Percentiles rank a stretch among this genome's conserved stretches.
Conservation (phyloP, 768 basidiomycete species). For the Russula vinacea region DNA sequence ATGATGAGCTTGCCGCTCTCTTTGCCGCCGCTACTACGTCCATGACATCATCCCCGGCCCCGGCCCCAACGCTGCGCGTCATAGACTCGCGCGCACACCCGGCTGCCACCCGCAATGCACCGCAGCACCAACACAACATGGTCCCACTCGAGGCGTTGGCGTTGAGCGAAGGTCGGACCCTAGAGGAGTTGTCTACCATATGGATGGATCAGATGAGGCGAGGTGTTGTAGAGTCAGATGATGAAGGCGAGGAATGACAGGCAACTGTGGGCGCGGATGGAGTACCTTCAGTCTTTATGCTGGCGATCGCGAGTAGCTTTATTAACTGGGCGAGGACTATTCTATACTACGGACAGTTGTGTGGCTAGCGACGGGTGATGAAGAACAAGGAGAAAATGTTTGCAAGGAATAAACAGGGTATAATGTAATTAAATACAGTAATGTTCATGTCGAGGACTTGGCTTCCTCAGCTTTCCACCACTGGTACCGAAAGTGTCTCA, state of each 20-base stretch:
- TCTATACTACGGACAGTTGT: neutral
- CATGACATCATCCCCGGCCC: constrained; percentile 26
- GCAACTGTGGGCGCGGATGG: neutral
- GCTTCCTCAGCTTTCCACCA: constrained; percentile 31
- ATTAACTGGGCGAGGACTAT: neutral
- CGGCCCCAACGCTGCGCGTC: constrained; percentile 49
- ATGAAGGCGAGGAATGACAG: constrained; percentile 3
- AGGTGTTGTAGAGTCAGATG: constrained; percentile 26
- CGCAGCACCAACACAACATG: constrained; percentile 83
- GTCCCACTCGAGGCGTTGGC: constrained; percentile 85
- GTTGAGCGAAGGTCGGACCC: constrained; percentile 67
- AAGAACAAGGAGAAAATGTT: neutral
- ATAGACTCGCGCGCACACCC: constrained; percentile 78
- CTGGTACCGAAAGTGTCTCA: constrained; percentile 12
- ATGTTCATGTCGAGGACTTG: constrained; percentile 21
- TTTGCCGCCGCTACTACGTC: constrained; percentile 19
- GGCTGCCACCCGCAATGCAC: constrained; percentile 60
- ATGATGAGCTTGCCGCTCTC: constrained; percentile 62
- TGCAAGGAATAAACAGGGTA: neutral
- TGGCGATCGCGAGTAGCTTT: neutral
- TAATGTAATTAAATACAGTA: neutral
- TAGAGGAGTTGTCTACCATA: constrained; percentile 67
- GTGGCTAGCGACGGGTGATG: neutral
- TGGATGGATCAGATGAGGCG: constrained; percentile 56
- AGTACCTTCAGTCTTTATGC: neutral